Evolutionary conservation across 2,329 filamentous ascomycete genomes (phyloP).

Genomic region (Orbilia oligospora): DNA sequence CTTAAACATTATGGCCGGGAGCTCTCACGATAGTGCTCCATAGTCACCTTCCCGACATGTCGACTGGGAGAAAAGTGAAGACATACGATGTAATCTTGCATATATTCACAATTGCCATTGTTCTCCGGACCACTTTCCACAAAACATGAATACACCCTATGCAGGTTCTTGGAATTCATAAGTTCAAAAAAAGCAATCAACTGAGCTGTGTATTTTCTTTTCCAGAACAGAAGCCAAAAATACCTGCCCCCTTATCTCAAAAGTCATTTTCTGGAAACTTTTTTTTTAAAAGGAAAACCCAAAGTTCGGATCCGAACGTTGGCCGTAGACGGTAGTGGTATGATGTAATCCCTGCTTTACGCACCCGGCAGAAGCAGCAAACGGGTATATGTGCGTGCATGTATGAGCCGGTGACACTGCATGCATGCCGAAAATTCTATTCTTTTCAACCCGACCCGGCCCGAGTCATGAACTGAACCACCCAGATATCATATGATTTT

Average conservation of each 20-base stretch:
- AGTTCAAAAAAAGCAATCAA: constrained; percentile 32
- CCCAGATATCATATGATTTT: constrained; percentile 19
- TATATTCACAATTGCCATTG: constrained; percentile 21
- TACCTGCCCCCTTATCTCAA: not conserved
- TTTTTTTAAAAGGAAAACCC: constrained; percentile 18
- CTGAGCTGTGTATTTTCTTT: not conserved
- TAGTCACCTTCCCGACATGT: constrained; percentile 16
- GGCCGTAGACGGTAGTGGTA: constrained; percentile 16
- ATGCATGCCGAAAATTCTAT: constrained; percentile 16
- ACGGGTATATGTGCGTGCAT: too few relatives aligned
- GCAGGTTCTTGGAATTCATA: too few relatives aligned
- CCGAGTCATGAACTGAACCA: constrained; percentile 6
- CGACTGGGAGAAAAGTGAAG: not conserved
- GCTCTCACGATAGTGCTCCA: constrained; percentile 13
- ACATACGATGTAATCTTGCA: constrained; percentile 21
- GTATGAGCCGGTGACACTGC: not conserved
- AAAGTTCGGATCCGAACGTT: constrained; percentile 23
- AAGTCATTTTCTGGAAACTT: constrained; percentile 7
- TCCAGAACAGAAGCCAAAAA: not conserved
- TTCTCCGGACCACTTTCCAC: constrained; percentile 15
- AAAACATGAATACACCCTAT: constrained; percentile 9
- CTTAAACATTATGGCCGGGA: not conserved
- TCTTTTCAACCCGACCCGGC: constrained; percentile 3
- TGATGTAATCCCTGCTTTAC: constrained; percentile 33
- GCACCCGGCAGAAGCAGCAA: not conserved